Evolutionary conservation across 495 filamentous ascomycete species (phyloP).

Genomic region (Schizothecium vesticola): DNA sequence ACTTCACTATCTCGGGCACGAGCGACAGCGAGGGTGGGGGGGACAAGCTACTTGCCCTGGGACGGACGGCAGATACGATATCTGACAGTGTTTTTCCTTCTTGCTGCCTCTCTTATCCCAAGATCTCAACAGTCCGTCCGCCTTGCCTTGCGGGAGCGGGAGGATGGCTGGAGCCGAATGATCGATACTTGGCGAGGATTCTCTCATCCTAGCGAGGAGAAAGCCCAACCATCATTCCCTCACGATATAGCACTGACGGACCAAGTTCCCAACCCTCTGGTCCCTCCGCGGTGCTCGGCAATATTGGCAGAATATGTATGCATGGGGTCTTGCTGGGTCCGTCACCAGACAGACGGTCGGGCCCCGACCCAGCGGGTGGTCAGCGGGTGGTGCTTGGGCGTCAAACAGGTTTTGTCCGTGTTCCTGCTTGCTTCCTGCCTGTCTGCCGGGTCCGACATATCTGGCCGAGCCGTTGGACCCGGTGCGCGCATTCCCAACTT

Average conservation of each 20-base stretch:
- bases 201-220: neutral
- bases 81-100: neutral
- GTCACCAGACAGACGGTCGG: neutral
- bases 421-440: neutral
- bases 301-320: neutral
- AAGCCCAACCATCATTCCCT: neutral
- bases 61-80: neutral
- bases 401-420: neutral
- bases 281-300: neutral
- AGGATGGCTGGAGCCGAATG: neutral
- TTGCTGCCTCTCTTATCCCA: neutral
- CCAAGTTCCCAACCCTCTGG: neutral
- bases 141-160: neutral
- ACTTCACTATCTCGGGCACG: neutral
- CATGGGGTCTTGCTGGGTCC: neutral
- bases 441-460: neutral
- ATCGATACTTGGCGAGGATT: neutral
- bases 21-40: neutral
- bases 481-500: neutral
- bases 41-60: neutral
- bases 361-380: neutral
- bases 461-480: neutral
- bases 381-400: neutral
- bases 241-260: neutral
- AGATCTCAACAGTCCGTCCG: neutral